Evolutionary conservation across 768 basidiomycete genomes (phyloP).

Genomic region (Piloderma croceum): DNA sequence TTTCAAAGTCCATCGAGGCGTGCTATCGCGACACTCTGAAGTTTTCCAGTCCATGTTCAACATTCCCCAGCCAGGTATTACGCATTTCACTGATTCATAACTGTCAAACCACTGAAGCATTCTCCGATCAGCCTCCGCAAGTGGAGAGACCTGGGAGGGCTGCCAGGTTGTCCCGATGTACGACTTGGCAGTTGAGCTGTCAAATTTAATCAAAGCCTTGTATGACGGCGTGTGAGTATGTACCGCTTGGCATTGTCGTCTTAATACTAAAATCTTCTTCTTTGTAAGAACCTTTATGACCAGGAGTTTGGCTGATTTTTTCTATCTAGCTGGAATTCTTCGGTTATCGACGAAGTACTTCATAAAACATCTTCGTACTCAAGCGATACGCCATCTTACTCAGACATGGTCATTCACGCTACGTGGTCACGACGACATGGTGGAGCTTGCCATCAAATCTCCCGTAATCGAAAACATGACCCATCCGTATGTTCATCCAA

Average conservation of each 20-base stretch:
- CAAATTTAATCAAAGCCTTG: constrained; percentile 45
- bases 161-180: constrained; percentile 51
- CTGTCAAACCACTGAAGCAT: constrained; percentile 53
- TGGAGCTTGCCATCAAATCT: constrained; percentile 40
- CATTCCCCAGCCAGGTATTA: constrained; percentile 4
- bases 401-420: constrained; percentile 51
- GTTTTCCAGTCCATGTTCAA: constrained; percentile 13
- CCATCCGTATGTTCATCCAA: constrained; percentile 55
- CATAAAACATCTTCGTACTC: constrained; percentile 44
- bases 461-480: constrained; percentile 38
- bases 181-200: constrained; percentile 44
- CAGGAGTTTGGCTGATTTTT: constrained; percentile 45
- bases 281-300: constrained; percentile 33
- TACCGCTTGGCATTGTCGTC: constrained; percentile 13
- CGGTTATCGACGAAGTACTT: constrained; percentile 59
- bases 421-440: constrained; percentile 51
- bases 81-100: constrained; percentile 38
- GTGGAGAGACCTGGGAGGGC: constrained; percentile 31
- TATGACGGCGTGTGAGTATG: constrained; percentile 54
- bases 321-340: constrained; percentile 49
- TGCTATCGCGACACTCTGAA: constrained; percentile 17
- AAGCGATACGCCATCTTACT: constrained; percentile 43
- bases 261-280: not conserved
- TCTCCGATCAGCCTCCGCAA: constrained; percentile 44
- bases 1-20: constrained; percentile 50